A percentile compares a stretch with the other conserved stretches of the same genome.
Evolutionary conservation across 768 basidiomycete genomes (phyloP).

Genomic region (Hygrophorus russula): DNA sequence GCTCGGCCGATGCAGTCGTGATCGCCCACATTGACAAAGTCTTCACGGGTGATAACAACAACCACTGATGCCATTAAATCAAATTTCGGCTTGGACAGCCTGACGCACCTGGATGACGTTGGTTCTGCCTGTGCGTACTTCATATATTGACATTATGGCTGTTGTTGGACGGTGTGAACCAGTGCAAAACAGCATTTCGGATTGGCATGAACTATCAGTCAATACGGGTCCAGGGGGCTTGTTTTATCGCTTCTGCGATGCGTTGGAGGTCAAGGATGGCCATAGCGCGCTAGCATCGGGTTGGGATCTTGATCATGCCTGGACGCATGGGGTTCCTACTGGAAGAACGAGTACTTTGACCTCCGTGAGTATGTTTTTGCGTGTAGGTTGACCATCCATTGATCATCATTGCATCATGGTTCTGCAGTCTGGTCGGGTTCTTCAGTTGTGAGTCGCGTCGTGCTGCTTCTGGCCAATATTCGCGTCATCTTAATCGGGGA

Average conservation of each 20-base stretch:
- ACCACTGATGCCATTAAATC: no score
- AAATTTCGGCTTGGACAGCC: conserved; percentile 48
- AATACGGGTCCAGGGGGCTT: conserved; percentile 28
- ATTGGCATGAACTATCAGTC: conserved; percentile 58
- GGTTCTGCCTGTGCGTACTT: conserved; percentile 39
- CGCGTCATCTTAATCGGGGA: neutral
- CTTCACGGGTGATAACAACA: no score
- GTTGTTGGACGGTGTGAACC: conserved; percentile 15
- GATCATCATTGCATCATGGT: neutral
- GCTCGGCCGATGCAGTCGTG: no score
- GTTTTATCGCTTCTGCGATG: conserved; percentile 59
- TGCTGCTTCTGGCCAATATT: neutral
- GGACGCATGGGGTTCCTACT: conserved; percentile 48
- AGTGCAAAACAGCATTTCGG: conserved; percentile 52
- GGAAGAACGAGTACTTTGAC: conserved; percentile 37
- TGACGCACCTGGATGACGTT: conserved; percentile 57
- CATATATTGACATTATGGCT: conserved; percentile 8
- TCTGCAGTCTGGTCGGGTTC: conserved; percentile 38
- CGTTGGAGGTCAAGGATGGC: conserved; percentile 52
- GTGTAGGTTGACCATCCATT: neutral
- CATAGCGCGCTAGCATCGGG: conserved; percentile 36
- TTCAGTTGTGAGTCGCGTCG: conserved; percentile 28
- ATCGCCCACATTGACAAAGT: no score
- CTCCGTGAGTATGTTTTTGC: conserved; percentile 24
- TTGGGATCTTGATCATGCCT: conserved; percentile 57